Evolutionary conservation across 108 stramenopile genomes (phyloP), one percentile per base, ranked within the genome.

Genomic region (Aurantiochytrium sp.): DNA sequence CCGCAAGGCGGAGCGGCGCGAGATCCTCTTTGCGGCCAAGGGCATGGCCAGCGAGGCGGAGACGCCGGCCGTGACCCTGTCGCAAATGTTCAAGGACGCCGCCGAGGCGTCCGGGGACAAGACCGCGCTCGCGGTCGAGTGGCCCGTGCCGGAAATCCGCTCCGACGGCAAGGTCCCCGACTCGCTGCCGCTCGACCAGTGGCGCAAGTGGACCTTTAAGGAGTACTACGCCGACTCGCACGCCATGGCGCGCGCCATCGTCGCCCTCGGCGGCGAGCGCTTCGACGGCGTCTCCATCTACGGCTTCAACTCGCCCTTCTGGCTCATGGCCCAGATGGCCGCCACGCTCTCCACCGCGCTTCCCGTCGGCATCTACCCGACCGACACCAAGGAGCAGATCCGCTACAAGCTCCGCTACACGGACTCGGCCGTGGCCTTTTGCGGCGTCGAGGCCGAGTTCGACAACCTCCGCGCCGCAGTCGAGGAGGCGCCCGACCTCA

Each of bases 331-430:
- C 42, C 65, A 91, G 55, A 89, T 93, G 37, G 95, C 94, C 37
- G 88, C 91, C 52, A 93, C 95, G 4, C 89, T 93, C 6, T 94
- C 95, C 10, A 94, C 93, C 45, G 91, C 93, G 19, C 85, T 95
- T 30, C 90, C 91, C 19, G 93, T 91, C 15, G 93, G 94, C 53
- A 94, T 94, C 55, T 95, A 95, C 90, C 87, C 94, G 32, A 94
- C 94, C 68, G 94, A 95, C 87, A 31, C 53, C 41, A 10, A 90
- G 1, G 94, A 95, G 81, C 92, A 94, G 2, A 93, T 93, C 69
- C 50, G 89, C 55, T 95, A 95, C 93, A 94, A 95, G 86, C 54
- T 90, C 54, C 88, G 94, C 32, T 94, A 95, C 91, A 93, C 94
- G 12, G 54, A 92, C 68, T 92, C 93, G 4, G 91, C 90, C 86